A percentile compares a stretch with the other conserved stretches of the same genome.
phyloP scores from a whole-genome alignment of 2,329 filamentous ascomycete genomes.

The Pestalotiopsis sp. region DNA sequence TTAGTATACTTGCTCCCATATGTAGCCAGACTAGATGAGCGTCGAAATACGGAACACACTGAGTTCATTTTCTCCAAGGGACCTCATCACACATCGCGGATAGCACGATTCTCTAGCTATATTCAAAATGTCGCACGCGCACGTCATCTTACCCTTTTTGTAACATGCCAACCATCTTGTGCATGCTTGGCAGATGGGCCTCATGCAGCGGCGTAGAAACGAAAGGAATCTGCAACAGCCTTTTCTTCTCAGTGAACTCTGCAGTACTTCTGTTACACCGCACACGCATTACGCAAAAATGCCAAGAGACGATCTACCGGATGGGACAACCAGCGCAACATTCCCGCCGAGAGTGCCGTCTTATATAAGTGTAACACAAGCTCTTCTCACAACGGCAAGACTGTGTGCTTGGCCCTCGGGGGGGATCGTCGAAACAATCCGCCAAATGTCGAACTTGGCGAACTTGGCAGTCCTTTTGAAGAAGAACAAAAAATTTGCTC shows the following conservation, averaged over 20 bases:
- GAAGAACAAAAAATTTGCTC: neutral
- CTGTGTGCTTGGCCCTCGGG: neutral
- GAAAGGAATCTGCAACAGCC: neutral
- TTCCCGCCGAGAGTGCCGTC: neutral
- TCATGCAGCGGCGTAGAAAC: neutral
- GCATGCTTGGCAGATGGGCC: neutral
- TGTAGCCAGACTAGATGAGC: too few species aligned
- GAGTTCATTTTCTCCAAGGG: too few species aligned
- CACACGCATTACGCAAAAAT: neutral
- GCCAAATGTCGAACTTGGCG: neutral
- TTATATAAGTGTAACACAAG: neutral
- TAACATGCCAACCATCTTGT: neutral
- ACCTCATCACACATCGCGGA: neutral
- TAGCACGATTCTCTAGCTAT: neutral
- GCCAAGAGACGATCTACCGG: neutral
- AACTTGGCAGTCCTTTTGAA: constrained; percentile 3
- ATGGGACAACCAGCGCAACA: neutral
- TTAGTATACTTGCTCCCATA: too few species aligned
- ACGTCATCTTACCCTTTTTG: neutral
- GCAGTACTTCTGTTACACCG: neutral
- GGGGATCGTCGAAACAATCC: neutral
- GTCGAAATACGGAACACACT: too few species aligned
- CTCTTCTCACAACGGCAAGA: neutral
- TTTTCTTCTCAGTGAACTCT: neutral
- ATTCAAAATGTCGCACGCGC: neutral